Evolutionary conservation across 345 rosid genomes (phyloP).

Genomic region (Toxicodendron radicans): DNA sequence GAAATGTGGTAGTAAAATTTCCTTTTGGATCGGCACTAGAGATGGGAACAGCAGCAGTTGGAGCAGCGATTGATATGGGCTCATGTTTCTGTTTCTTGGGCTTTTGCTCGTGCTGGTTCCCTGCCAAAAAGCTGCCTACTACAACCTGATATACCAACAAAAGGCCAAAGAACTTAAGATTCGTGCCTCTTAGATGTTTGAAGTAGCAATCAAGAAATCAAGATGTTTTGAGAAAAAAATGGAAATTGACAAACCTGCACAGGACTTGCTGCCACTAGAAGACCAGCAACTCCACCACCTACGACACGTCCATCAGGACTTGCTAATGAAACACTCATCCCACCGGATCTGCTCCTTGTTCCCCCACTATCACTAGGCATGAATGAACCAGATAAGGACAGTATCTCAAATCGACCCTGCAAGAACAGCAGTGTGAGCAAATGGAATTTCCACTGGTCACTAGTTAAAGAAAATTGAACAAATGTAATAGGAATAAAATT

Average conservation of each 20-base stretch:
- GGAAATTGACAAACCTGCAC: constrained; percentile 60
- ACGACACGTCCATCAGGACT: constrained; percentile 97
- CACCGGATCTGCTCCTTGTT: constrained; percentile 87
- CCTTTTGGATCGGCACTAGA: constrained; percentile 44
- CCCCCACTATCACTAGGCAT: constrained; percentile 90
- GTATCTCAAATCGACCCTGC: constrained; percentile 96
- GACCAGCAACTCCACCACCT: constrained; percentile 94
- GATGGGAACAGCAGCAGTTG: constrained; percentile 35
- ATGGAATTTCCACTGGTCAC: constrained; percentile 5
- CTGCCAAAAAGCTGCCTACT: constrained; percentile 79
- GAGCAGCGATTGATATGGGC: constrained; percentile 31
- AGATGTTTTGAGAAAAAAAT: neutral
- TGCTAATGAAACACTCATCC: constrained; percentile 92
- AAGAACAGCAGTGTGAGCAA: constrained; percentile 17
- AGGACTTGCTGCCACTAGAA: constrained; percentile 87
- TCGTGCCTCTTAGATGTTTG: neutral
- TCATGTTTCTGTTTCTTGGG: constrained; percentile 53
- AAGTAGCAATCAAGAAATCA: neutral
- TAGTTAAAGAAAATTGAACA: neutral
- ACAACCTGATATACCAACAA: constrained; percentile 51
- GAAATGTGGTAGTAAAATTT: constrained; percentile 38
- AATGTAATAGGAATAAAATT: neutral
- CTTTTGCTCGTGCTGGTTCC: constrained; percentile 68
- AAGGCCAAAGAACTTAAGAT: constrained; percentile 1
- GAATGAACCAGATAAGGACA: constrained; percentile 94